Conservation (phyloP, 192 early-diverging fungal genomes). For the Dissophora globulifera region DNA sequence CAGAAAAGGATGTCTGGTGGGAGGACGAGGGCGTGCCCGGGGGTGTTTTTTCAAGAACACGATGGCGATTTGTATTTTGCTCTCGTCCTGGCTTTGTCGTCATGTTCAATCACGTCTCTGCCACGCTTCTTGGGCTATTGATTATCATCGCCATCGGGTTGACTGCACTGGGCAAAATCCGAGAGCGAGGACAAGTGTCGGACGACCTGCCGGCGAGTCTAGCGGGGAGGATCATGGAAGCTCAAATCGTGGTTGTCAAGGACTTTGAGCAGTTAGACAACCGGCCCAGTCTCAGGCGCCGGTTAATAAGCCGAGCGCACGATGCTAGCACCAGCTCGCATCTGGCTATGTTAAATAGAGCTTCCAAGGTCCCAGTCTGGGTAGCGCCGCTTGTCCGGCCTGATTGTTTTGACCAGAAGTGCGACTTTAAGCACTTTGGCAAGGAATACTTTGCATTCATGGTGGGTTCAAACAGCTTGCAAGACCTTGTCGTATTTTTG, state of each 20-base stretch:
- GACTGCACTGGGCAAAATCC: slow-evolving; percentile 26
- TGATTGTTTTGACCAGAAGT: slow-evolving; percentile 17
- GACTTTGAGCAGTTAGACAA: slow-evolving; percentile 7
- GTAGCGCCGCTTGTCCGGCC: neutral
- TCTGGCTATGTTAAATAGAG: neutral
- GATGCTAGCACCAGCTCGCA: too few relatives aligned
- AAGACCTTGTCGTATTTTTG: too few relatives aligned
- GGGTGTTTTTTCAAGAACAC: neutral
- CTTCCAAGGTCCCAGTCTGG: slow-evolving; percentile 31
- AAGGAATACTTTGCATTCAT: slow-evolving; percentile 43
- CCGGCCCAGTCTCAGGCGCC: too few relatives aligned
- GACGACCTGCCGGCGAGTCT: slow-evolving; percentile 27
- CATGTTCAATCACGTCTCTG: neutral
- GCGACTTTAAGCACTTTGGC: slow-evolving; percentile 11
- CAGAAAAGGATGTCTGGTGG: slow-evolving; percentile 14
- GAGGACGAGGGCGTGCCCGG: slow-evolving; percentile 2
- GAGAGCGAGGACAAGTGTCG: slow-evolving; percentile 14
- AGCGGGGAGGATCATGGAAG: slow-evolving; percentile 16
- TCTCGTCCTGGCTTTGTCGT: slow-evolving; percentile 7
- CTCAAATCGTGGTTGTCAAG: slow-evolving; percentile 32
- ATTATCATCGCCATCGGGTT: slow-evolving; percentile 35
- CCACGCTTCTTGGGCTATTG: slow-evolving; percentile 14
- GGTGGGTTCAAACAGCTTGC: too few relatives aligned
- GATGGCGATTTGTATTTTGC: slow-evolving; percentile 16
- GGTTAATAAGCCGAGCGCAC: too few relatives aligned